These are phyloP conservation scores for Curvularia sp. DNA, from an alignment of 2,329 filamentous ascomycete species.

Conservation along the genomic window DNA sequence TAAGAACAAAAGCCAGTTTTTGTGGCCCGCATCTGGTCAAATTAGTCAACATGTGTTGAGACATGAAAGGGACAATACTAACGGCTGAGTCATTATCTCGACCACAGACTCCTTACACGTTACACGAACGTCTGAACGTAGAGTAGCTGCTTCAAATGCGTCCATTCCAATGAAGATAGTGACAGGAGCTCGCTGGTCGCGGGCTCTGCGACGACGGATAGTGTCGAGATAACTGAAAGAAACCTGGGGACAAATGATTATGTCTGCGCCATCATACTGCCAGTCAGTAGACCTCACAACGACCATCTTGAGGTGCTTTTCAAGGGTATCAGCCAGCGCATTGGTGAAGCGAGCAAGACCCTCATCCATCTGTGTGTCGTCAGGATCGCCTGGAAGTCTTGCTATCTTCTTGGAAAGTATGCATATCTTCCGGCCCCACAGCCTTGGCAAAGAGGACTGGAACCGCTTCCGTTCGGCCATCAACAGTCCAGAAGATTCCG, in stretches of 20 bases:
- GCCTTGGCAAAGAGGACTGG: constrained; percentile 25
- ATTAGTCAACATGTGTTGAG: constrained; percentile 1
- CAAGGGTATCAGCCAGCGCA: constrained; percentile 31
- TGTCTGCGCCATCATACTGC: constrained; percentile 32
- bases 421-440: constrained; percentile 35
- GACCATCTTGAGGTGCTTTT: constrained; percentile 37
- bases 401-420: constrained; percentile 29
- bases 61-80: constrained; percentile 10
- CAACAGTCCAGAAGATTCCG: constrained; percentile 1
- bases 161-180: constrained; percentile 46
- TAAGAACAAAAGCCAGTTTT: constrained; percentile 43
- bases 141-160: constrained; percentile 41
- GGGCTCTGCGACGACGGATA: constrained; percentile 26
- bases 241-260: constrained; percentile 46
- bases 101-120: constrained; percentile 40
- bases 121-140: constrained; percentile 44
- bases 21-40: constrained; percentile 40
- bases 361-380: constrained; percentile 18
- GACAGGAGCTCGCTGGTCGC: constrained; percentile 26
- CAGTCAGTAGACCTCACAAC: constrained; percentile 37
- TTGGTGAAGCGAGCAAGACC: constrained; percentile 33
- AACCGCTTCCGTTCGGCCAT: constrained; percentile 21
- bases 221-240: constrained; percentile 42
- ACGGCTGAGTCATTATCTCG: constrained; percentile 48
- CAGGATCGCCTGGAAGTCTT: not conserved